Percentiles rank a stretch among this genome's conserved stretches.
Conservation (phyloP, 495 filamentous ascomycete genomes). For the Chaetomium fimeti region DNA sequence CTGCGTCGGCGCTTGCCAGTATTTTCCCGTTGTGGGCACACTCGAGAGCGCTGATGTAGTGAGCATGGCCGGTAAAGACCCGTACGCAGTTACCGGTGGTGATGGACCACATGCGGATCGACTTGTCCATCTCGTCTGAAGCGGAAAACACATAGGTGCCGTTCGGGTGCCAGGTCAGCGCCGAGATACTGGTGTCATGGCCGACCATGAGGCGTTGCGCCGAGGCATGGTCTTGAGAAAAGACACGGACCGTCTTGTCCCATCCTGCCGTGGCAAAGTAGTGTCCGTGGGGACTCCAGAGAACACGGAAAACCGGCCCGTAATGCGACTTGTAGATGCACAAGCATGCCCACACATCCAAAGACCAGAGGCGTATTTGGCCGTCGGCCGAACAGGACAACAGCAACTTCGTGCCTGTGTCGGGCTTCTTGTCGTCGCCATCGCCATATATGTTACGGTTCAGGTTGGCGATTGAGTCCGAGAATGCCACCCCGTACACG, state of each 20-base stretch:
- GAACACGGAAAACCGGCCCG: constrained; percentile 80
- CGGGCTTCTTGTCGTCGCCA: constrained; percentile 49
- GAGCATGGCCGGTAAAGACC: constrained; percentile 87
- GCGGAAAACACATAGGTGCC: constrained; percentile 88
- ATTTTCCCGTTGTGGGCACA: constrained; percentile 84
- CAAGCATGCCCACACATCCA: constrained; percentile 84
- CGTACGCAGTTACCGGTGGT: constrained; percentile 78
- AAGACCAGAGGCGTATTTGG: constrained; percentile 85
- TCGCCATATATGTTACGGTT: constrained; percentile 44
- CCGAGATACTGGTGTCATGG: constrained; percentile 85
- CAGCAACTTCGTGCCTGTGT: constrained; percentile 67
- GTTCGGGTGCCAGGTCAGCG: constrained; percentile 87
- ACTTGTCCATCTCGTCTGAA: constrained; percentile 73
- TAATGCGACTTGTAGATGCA: constrained; percentile 92
- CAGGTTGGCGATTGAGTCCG: constrained; percentile 63
- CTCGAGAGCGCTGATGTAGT: constrained; percentile 75
- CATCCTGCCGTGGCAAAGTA: constrained; percentile 87
- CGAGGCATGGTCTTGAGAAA: constrained; percentile 86
- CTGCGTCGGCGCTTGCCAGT: constrained; percentile 81
- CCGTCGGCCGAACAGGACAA: constrained; percentile 86
- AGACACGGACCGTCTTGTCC: constrained; percentile 87
- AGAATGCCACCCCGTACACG: constrained; percentile 86
- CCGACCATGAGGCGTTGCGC: constrained; percentile 86
- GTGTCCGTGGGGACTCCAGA: constrained; percentile 91
- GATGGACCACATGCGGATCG: constrained; percentile 97